A percentile compares a stretch with the other conserved stretches of the same genome.
Conservation (phyloP, 2,329 filamentous ascomycete species). For the Aureobasidium sp. region DNA sequence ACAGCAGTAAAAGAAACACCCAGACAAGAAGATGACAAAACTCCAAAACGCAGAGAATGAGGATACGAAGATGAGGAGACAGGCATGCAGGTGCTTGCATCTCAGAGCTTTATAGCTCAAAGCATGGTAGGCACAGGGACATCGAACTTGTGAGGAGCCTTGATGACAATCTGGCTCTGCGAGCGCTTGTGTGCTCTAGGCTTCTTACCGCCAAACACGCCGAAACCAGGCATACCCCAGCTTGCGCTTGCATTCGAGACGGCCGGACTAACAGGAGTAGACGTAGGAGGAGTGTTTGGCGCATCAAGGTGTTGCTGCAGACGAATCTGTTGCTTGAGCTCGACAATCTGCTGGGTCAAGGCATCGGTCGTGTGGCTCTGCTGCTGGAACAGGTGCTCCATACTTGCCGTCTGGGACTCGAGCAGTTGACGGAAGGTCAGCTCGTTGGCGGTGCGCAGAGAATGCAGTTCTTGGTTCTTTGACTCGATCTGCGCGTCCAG, state of each 20-base stretch:
- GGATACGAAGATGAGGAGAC: not conserved
- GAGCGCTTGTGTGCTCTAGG: not conserved
- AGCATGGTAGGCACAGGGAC: conserved; percentile 5
- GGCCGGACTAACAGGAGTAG: not conserved
- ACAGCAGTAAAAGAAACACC: not conserved
- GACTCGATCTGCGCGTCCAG: conserved; percentile 9
- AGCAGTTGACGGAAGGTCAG: conserved; percentile 7
- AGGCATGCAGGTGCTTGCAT: not conserved
- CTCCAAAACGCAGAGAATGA: not conserved
- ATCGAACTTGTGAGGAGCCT: not conserved
- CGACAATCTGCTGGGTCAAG: conserved; percentile 7
- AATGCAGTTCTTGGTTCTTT: conserved; percentile 10
- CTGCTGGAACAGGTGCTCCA: not conserved
- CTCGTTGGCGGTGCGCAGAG: conserved; percentile 8
- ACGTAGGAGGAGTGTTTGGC: not conserved
- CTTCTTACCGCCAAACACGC: not conserved
- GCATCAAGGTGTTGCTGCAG: not conserved
- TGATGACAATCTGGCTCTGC: conserved; percentile 4
- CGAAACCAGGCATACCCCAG: conserved; percentile 3
- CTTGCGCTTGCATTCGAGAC: not conserved
- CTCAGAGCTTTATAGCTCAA: not conserved
- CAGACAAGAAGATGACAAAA: not conserved
- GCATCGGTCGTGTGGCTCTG: conserved; percentile 2
- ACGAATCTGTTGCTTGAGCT: conserved; percentile 4
- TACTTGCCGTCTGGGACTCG: not conserved